Conservation (phyloP, 2,329 filamentous ascomycete species). For the Sclerotinia nivalis region DNA sequence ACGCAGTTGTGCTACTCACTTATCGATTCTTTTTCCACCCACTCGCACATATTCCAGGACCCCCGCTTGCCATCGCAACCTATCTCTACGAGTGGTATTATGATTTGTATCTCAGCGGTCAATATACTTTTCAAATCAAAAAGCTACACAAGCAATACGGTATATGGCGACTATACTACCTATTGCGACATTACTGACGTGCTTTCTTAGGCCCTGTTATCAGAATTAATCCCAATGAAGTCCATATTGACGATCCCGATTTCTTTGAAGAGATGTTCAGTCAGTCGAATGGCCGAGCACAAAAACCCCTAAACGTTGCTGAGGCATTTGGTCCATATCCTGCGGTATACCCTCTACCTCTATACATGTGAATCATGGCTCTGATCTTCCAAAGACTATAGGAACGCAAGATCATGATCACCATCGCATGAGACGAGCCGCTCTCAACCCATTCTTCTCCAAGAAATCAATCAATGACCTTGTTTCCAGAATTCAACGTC, state of each 20-base stretch:
- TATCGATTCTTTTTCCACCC: slow-evolving; percentile 18
- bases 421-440: slow-evolving; percentile 28
- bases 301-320: slow-evolving; percentile 5
- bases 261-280: slow-evolving; percentile 27
- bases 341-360: not conserved
- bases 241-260: slow-evolving; percentile 26
- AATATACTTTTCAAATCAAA: slow-evolving; percentile 47
- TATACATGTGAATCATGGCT: not conserved
- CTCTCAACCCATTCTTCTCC: slow-evolving; percentile 30
- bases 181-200: not conserved
- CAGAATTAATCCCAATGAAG: slow-evolving; percentile 26
- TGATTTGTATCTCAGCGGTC: slow-evolving; percentile 45
- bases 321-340: slow-evolving; percentile 19
- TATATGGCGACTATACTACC: not conserved
- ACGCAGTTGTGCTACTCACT: not conserved
- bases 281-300: not conserved
- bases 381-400: slow-evolving; percentile 11
- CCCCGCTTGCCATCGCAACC: not conserved
- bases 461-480: slow-evolving; percentile 19
- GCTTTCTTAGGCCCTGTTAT: slow-evolving; percentile 22
- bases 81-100: slow-evolving; percentile 41
- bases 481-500: not conserved
- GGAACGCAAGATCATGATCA: slow-evolving; percentile 25
- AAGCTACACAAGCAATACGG: slow-evolving; percentile 48
- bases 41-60: not conserved